Percentiles rank a stretch among this genome's conserved stretches.
These are phyloP conservation scores for Lyophyllum atratum DNA, from an alignment of 768 basidiomycete genomes.

Conservation along the genomic window DNA sequence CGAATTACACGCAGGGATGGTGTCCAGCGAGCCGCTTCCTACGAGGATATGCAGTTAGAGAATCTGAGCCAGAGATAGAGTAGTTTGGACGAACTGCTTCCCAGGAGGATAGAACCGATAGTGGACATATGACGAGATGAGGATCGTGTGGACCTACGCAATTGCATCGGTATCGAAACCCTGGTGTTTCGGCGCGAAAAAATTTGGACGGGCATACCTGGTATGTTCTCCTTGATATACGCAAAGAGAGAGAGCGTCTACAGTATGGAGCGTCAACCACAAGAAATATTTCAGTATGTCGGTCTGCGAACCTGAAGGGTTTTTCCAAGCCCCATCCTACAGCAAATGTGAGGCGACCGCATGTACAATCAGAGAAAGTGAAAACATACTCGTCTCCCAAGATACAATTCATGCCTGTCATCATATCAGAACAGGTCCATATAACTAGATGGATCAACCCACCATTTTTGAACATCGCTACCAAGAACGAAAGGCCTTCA, in stretches of 20 bases:
- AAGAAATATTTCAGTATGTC: not conserved
- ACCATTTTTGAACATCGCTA: conserved; percentile 70
- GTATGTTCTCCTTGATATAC: conserved; percentile 57
- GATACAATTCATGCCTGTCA: conserved; percentile 65
- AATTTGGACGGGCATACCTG: conserved; percentile 26
- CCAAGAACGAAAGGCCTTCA: conserved; percentile 65
- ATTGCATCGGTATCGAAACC: not conserved
- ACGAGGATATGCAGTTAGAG: conserved; percentile 1
- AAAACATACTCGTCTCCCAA: conserved; percentile 66
- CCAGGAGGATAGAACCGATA: conserved; percentile 68
- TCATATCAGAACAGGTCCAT: not conserved
- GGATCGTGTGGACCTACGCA: conserved; percentile 47
- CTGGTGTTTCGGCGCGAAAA: not conserved
- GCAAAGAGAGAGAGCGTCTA: conserved; percentile 67
- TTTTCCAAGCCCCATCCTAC: conserved; percentile 66
- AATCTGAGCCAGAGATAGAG: not conserved
- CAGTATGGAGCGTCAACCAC: not conserved
- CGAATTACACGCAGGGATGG: conserved; percentile 55
- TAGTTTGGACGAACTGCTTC: conserved; percentile 37
- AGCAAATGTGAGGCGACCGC: not conserved
- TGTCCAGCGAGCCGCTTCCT: conserved; percentile 58
- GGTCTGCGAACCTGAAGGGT: conserved; percentile 50
- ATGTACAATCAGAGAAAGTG: not conserved
- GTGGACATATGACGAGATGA: conserved; percentile 73
- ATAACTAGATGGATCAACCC: conserved; percentile 5